Evolutionary conservation across 768 basidiomycete genomes (phyloP).

Genomic region (Serendipita sp.): DNA sequence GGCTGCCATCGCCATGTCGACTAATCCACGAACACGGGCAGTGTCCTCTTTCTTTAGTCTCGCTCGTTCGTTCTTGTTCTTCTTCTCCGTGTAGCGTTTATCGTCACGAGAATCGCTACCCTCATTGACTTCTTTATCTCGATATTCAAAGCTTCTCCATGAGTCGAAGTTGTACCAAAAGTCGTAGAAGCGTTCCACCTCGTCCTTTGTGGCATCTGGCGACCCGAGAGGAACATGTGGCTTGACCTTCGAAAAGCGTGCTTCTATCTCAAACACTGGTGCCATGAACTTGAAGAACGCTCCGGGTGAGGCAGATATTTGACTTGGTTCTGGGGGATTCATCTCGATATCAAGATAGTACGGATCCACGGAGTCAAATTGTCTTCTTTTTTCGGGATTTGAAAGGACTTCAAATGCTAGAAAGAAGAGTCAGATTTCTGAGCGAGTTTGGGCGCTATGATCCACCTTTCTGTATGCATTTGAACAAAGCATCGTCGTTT

Average conservation of each 20-base stretch:
- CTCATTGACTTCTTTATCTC: conserved; percentile 97
- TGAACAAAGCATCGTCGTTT: conserved; percentile 98
- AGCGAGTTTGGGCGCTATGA: neutral
- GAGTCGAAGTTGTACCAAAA: conserved; percentile 99
- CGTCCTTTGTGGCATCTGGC: conserved; percentile 53
- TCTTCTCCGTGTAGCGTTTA: conserved; percentile 97
- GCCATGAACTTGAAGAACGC: conserved; percentile 57
- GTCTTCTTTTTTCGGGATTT: conserved; percentile 70
- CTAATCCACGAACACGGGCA: conserved; percentile 68
- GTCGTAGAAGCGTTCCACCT: conserved; percentile 89
- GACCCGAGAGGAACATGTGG: conserved; percentile 73
- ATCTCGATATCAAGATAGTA: conserved; percentile 54
- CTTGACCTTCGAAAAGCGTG: conserved; percentile 76
- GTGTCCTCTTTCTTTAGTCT: conserved; percentile 96
- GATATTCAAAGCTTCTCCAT: conserved; percentile 95
- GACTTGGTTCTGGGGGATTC: conserved; percentile 47
- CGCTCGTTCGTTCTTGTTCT: conserved; percentile 95
- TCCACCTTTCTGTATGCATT: conserved; percentile 81
- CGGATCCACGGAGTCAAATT: conserved; percentile 94
- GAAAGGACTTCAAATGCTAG: conserved; percentile 81
- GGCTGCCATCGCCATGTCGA: conserved; percentile 62
- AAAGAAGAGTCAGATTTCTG: neutral
- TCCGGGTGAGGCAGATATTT: conserved; percentile 36
- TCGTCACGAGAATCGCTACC: conserved; percentile 97
- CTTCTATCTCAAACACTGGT: conserved; percentile 79